phyloP scores from a whole-genome alignment of 768 basidiomycete genomes.

The Tremella fuciformis region DNA sequence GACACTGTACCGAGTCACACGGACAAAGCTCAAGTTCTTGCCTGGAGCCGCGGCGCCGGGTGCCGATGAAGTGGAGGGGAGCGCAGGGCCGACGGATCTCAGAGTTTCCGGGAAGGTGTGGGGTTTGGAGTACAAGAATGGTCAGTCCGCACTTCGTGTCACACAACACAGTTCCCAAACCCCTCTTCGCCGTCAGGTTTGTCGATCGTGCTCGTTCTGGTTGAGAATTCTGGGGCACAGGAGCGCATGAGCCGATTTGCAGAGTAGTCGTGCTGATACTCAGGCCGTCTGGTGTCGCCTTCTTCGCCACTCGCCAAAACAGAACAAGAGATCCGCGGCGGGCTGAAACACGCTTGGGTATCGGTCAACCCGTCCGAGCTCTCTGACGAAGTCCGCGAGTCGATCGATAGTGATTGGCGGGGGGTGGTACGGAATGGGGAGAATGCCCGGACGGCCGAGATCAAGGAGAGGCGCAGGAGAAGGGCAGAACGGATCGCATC shows the following conservation, averaged over 20 bases:
- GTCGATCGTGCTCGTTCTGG: no score
- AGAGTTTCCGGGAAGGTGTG: neutral
- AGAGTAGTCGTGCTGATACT: no score
- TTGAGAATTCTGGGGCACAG: no score
- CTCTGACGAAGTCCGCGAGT: no score
- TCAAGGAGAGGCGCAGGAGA: no score
- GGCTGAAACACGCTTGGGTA: neutral
- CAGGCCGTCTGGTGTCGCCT: no score
- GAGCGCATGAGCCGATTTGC: no score
- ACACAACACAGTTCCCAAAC: neutral
- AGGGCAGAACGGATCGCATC: no score
- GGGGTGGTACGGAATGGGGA: no score
- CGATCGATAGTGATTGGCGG: no score
- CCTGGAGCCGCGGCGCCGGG: neutral
- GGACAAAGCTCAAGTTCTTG: conserved; percentile 3
- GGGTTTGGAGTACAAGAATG: neutral
- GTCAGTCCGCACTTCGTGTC: neutral
- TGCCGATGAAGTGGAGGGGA: neutral
- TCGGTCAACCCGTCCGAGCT: conserved; percentile 2
- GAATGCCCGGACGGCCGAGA: no score
- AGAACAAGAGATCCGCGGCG: conserved; percentile 3
- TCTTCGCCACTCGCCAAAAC: neutral
- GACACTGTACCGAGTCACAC: neutral
- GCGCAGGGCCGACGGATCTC: neutral
- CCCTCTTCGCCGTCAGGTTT: neutral